Conservation (phyloP, 257 asterid genomes). For the Coffea canephora region DNA sequence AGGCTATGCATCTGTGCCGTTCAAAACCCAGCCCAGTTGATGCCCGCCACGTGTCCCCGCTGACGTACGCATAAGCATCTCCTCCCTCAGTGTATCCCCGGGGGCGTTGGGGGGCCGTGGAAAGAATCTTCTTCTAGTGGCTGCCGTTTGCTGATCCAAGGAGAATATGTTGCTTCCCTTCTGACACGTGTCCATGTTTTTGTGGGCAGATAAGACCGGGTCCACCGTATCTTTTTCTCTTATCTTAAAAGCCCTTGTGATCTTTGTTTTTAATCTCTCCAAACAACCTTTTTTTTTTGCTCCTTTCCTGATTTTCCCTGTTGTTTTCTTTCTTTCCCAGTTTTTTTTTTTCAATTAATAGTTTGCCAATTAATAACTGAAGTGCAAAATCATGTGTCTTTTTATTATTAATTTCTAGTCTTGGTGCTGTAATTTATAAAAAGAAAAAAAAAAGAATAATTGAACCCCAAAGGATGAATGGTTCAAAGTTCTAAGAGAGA, state of each 20-base stretch:
- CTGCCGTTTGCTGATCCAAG: conserved; percentile 28
- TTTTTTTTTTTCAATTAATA: too few relatives aligned
- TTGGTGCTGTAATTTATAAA: too few relatives aligned
- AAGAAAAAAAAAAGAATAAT: too few relatives aligned
- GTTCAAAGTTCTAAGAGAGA: too few relatives aligned
- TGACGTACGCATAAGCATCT: conserved; percentile 9
- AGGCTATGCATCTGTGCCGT: conserved; percentile 16
- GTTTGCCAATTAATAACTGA: too few relatives aligned
- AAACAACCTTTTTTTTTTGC: too few relatives aligned
- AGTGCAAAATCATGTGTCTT: too few relatives aligned
- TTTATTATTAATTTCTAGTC: too few relatives aligned
- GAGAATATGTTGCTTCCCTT: not conserved
- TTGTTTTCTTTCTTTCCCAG: too few relatives aligned
- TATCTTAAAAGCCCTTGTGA: conserved; percentile 6
- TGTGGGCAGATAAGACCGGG: conserved; percentile 38
- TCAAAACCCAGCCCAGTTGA: conserved; percentile 18
- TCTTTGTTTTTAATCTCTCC: too few relatives aligned
- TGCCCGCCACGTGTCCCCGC: conserved; percentile 32
- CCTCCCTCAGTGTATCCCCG: not conserved
- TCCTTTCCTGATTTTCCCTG: too few relatives aligned
- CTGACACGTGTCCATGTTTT: conserved; percentile 23
- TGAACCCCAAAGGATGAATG: too few relatives aligned
- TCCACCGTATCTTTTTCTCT: conserved; percentile 39
- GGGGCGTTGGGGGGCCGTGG: not conserved
- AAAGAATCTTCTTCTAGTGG: conserved; percentile 42